Evolutionary conservation across 306 rosid genomes (phyloP).

Genomic region (Fragaria vesca): DNA sequence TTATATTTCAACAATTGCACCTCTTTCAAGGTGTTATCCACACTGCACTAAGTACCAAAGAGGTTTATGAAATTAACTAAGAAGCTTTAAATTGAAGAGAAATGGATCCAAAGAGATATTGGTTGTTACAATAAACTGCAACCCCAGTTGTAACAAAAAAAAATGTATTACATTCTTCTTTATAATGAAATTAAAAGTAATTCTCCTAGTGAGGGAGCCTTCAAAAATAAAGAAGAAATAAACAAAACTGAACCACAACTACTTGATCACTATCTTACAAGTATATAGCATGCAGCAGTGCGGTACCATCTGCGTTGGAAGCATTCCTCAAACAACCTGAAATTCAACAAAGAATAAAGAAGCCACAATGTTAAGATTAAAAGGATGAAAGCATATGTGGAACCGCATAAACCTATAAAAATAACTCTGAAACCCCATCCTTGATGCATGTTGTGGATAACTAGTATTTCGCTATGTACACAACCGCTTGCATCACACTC

Average conservation of each 20-base stretch:
- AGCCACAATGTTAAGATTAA: not conserved
- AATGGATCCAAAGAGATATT: not conserved
- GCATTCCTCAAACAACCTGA: constrained; percentile 97
- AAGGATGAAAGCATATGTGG: constrained; percentile 5
- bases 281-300: constrained; percentile 97
- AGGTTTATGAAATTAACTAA: not conserved
- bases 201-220: not conserved
- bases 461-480: too few species aligned
- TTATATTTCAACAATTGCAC: not conserved
- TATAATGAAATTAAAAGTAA: not conserved
- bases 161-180: not conserved
- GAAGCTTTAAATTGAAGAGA: not conserved
- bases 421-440: not conserved
- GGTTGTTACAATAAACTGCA: constrained; percentile 7
- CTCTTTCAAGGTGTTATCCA: not conserved
- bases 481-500: too few species aligned
- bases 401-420: not conserved
- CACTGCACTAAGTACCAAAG: not conserved
- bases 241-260: constrained; percentile 17
- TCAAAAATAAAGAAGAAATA: constrained; percentile 14
- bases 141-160: not conserved
- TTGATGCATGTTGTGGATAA: not conserved
- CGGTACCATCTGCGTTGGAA: constrained; percentile 98
- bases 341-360: constrained; percentile 2
- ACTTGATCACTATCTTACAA: constrained; percentile 45